phyloP scores from a whole-genome alignment of 768 basidiomycete species.

The Dictyophora rubrovolvata region DNA sequence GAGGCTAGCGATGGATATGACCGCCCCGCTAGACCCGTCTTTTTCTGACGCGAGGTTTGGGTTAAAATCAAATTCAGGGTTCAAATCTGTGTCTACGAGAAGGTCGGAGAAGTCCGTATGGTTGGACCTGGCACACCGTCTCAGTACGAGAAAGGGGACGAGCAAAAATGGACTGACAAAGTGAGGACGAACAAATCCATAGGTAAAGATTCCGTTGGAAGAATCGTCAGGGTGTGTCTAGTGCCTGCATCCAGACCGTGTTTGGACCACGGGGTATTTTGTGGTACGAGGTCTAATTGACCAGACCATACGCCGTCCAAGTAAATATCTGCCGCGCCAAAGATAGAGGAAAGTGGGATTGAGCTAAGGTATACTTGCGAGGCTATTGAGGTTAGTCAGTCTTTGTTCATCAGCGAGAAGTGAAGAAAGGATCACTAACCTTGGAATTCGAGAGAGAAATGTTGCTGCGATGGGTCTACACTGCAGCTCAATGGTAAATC shows the following conservation, averaged over 20 bases:
- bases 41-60: neutral
- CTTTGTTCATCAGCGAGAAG: neutral
- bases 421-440: neutral
- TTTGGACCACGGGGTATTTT: neutral
- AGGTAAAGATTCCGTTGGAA: neutral
- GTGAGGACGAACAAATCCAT: neutral
- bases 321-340: constrained; percentile 1
- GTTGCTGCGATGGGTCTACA: neutral
- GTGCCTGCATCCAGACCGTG: neutral
- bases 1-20: constrained; percentile 5
- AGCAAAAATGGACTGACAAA: neutral
- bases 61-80: neutral
- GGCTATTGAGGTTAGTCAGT: neutral
- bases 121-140: too few relatives aligned
- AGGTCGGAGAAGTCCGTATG: neutral
- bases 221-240: neutral
- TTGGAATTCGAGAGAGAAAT: neutral
- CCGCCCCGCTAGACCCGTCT: neutral
- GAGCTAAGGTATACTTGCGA: neutral
- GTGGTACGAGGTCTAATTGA: neutral
- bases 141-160: too few relatives aligned
- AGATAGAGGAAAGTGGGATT: neutral
- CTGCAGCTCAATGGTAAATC: neutral
- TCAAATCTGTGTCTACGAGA: neutral
- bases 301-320: neutral